Base-by-base conservation (phyloP, 2,329 filamentous ascomycete species). In the Helotiales sp. region DNA sequence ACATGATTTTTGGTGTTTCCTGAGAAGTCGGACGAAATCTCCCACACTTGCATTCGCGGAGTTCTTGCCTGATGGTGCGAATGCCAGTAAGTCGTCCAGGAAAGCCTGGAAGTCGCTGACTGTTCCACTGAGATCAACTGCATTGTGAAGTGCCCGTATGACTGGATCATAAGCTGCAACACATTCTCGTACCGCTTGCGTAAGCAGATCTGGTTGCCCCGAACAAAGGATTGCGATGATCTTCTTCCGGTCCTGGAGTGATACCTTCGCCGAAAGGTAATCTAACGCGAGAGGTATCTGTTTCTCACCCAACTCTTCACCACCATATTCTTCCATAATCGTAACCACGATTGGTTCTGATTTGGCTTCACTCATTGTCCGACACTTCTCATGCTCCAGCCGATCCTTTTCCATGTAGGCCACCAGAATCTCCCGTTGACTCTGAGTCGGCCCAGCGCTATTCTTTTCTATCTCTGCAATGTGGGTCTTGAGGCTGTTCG, bases 101-200 rank as follows among this genome's bases (percentile, higher is more conserved):
- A 96, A 93, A 10, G 80, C 82, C 75, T 94, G 88, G 1, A 86
- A 81, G 40, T 92, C 88, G 43, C 84, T 84, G 6, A 95, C 78
- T 22, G 92, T 91, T 45, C 88, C 88, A 37, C 87, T 87, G 6
- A 95, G 82, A 73, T 94, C 90, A 26, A 93, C 85, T 1, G 86
- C 85, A 63, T 91, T 86, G 76, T 95, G 92, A 6, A 94, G 82
- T 2, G 84, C 81, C 24, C 91, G 85, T 64, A 96, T 92, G 67
- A 93, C 87, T 0, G 91, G 91, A 61, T 93, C 91, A 71, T 91
- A 92, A 1, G 89, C 89, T 0, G 84, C 81, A 6, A 93, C 85
- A 0, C 84, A 78, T 65, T 93, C 89, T 32, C 86, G 84, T 57
- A 94, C 80, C 0, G 87, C 84, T 8, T 87, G 84, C 0, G 92